Percentiles rank a stretch among this genome's conserved stretches.
These are phyloP conservation scores for Penicillium pulvis DNA, from an alignment of 495 filamentous ascomycete species.

Conservation along the genomic window DNA sequence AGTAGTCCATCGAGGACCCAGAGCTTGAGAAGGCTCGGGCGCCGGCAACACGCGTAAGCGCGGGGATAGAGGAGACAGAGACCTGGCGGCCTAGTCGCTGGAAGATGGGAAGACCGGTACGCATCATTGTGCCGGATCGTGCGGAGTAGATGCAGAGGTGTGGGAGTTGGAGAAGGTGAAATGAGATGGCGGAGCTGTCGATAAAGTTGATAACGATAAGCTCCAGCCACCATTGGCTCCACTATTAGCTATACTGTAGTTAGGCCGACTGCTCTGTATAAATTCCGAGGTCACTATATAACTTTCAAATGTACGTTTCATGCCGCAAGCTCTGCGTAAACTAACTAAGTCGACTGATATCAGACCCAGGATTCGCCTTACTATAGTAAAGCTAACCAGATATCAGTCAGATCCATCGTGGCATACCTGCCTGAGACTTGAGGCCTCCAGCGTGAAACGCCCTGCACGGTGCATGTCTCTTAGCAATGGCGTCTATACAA, in stretches of 20 bases:
- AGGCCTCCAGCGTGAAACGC: no score
- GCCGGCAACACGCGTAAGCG: slow-evolving; percentile 9
- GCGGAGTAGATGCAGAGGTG: background rate
- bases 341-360: no score
- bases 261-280: no score
- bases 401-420: no score
- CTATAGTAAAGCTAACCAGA: no score
- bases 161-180: background rate
- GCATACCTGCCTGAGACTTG: no score
- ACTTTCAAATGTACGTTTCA: no score
- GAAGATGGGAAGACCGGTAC: slow-evolving; percentile 20
- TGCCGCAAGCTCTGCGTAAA: no score
- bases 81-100: slow-evolving; percentile 30
- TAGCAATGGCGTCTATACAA: no score
- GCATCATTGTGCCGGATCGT: slow-evolving; percentile 25
- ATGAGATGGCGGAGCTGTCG: slow-evolving; percentile 11
- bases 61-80: slow-evolving; percentile 11
- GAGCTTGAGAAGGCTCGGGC: slow-evolving; percentile 38
- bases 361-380: no score
- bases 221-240: slow-evolving; percentile 4
- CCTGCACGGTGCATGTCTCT: no score
- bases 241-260: background rate
- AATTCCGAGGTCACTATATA: no score
- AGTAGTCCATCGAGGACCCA: slow-evolving; percentile 37
- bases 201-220: slow-evolving; percentile 15